Conservation (phyloP, 192 early-diverging fungal species). For the Lobulomyces angularis region DNA sequence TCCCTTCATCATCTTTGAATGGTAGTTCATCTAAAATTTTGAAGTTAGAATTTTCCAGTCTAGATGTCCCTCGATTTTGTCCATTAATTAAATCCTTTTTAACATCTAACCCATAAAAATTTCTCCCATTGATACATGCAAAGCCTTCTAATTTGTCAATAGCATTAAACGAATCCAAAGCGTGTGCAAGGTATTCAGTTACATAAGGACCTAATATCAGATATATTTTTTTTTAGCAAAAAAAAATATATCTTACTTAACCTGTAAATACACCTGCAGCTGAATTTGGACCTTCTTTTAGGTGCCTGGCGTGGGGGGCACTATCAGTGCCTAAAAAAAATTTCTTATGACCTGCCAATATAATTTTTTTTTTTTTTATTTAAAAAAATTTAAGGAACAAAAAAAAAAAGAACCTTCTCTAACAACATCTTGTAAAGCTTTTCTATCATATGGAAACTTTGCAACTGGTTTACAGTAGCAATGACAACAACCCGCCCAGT, state of each 20-base stretch:
- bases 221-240: too few species aligned
- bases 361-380: constrained; percentile 5
- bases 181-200: constrained; percentile 73
- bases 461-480: constrained; percentile 99
- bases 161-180: constrained; percentile 76
- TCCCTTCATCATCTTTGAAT: constrained; percentile 32
- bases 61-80: constrained; percentile 24
- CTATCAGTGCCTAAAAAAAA: constrained; percentile 98
- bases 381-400: background rate
- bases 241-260: too few species aligned
- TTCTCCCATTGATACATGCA: constrained; percentile 69
- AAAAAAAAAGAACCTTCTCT: constrained; percentile 42
- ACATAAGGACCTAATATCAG: constrained; percentile 73
- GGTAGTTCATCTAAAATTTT: constrained; percentile 38
- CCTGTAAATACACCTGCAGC: constrained; percentile 89
- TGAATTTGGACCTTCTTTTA: constrained; percentile 72
- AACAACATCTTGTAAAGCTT: constrained; percentile 71
- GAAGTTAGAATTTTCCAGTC: constrained; percentile 16
- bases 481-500: constrained; percentile 95
- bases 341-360: constrained; percentile 62
- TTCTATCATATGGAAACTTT: constrained; percentile 83
- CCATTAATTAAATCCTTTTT: constrained; percentile 16
- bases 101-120: constrained; percentile 65
- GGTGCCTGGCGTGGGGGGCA: constrained; percentile 79
- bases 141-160: constrained; percentile 69